Base-by-base conservation (phyloP, 2,329 filamentous ascomycete species). In the Aspergillus sp. region DNA sequence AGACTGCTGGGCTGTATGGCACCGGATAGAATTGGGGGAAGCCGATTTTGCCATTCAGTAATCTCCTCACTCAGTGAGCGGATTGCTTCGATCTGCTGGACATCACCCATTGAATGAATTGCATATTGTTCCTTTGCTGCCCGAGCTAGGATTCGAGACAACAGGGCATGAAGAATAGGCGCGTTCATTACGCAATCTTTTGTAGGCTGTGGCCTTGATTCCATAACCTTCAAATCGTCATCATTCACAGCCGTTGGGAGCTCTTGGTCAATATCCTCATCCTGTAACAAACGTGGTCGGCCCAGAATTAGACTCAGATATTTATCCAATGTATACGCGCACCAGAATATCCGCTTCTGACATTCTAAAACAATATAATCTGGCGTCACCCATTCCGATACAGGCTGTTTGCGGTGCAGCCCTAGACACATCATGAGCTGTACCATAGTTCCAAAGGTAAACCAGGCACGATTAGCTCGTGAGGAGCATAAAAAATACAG, bases 221-320 rank as follows among this genome's bases (percentile, higher is more conserved):
- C 27, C 12, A 27, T 27, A 3, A 19, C 5, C 6, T 31, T 29
- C n/a, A 50, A 9, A 11, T 50, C 40, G 7, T 47, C 42, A 32
- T 50, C 47, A 29, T 50, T 45, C 7, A 50, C 31, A 10, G 38
- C 40, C 1, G 42, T 13, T 1, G 47, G 43, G n/a, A 55, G 43
- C 8, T 53, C 49, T 10, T 51, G 44, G 9, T 58, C 55, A 37
- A 56, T 41, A 27, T 58, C 56, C 12, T 64, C 59, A 9, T 68
- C 58, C 13, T 66, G 58, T 27, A 68, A 56, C 7, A 69, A 44
- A 2, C 60, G 50, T 7, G 67, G 66, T 8, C 66, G 53, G 4
- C 67, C 67, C 6, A 69, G 52, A 6, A 69, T 64, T 7, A 66
- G 53, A 36, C 63, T 66, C 7, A 69, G 45, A 42, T 70, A 70